phyloP scores from a whole-genome alignment of 2,329 filamentous ascomycete genomes.

The Paramyrothecium sp. region DNA sequence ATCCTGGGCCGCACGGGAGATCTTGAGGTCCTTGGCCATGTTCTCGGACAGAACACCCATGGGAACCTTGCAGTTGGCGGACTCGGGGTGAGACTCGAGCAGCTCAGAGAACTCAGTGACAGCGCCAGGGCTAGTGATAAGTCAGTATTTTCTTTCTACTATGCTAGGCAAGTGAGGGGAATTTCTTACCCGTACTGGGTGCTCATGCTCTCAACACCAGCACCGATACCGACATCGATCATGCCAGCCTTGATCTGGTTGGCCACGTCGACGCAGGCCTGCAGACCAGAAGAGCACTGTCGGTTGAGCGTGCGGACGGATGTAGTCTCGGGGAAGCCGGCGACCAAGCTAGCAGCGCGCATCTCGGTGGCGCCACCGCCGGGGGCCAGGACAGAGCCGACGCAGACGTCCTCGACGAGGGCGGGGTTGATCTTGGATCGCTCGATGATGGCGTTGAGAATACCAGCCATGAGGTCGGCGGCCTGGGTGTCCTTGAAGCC shows the following conservation, averaged over 20 bases:
- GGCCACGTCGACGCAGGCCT: conserved; percentile 90
- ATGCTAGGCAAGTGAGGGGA: background rate
- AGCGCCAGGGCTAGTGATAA: conserved; percentile 62
- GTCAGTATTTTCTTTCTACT: conserved; percentile 4
- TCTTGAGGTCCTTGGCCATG: conserved; percentile 84
- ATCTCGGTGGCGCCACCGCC: conserved; percentile 97
- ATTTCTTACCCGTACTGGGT: conserved; percentile 76
- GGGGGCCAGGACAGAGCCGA: conserved; percentile 87
- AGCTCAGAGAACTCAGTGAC: conserved; percentile 92
- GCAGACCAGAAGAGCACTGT: conserved; percentile 90
- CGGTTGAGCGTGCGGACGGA: conserved; percentile 89
- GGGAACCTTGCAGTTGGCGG: conserved; percentile 94
- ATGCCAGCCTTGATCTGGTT: conserved; percentile 89
- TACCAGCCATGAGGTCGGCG: conserved; percentile 80
- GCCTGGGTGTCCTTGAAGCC: conserved; percentile 93
- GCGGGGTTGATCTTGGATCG: conserved; percentile 86
- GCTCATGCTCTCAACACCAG: conserved; percentile 96
- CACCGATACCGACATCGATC: conserved; percentile 93
- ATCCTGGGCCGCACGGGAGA: conserved; percentile 75
- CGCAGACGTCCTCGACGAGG: conserved; percentile 88
- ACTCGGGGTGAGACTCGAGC: conserved; percentile 75
- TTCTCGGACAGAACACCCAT: conserved; percentile 94
- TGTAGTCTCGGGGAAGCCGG: conserved; percentile 82
- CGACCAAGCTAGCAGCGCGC: conserved; percentile 85
- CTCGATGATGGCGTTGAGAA: conserved; percentile 77